phyloP scores from a whole-genome alignment of 176 grass and related monocot genomes.

The Raddia guianensis region DNA sequence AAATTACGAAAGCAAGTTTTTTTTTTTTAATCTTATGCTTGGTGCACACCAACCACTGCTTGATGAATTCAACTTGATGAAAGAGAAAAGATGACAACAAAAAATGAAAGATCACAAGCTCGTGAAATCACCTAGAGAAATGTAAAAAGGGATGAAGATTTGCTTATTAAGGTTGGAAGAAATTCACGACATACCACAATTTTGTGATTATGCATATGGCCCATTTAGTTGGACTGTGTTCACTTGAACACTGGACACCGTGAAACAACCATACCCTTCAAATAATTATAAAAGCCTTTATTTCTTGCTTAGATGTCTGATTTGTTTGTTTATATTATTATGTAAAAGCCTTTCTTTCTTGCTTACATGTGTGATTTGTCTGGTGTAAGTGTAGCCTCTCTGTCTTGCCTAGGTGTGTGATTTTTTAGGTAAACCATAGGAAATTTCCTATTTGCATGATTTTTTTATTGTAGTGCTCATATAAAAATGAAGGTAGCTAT shows the following conservation, averaged over 20 bases:
- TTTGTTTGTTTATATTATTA: no score
- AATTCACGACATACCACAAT: neutral
- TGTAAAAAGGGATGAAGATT: neutral
- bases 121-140: neutral
- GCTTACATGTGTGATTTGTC: no score
- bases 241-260: neutral
- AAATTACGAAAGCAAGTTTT: neutral
- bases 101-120: neutral
- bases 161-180: neutral
- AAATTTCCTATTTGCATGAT: neutral
- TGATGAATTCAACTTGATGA: neutral
- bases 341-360: no score
- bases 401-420: no score
- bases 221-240: neutral
- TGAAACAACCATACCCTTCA: neutral
- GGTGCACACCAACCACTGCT: constrained; percentile 1
- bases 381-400: no score
- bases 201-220: constrained; percentile 1
- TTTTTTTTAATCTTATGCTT: neutral
- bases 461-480: neutral
- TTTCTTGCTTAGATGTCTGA: neutral
- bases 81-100: neutral
- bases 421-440: no score
- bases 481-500: constrained; percentile 24
- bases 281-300: constrained; percentile 13